Percentiles rank a stretch among this genome's conserved stretches.
These are phyloP conservation scores for Omphalea diandra DNA, from an alignment of 441 rosid species.

Conservation along the genomic window DNA sequence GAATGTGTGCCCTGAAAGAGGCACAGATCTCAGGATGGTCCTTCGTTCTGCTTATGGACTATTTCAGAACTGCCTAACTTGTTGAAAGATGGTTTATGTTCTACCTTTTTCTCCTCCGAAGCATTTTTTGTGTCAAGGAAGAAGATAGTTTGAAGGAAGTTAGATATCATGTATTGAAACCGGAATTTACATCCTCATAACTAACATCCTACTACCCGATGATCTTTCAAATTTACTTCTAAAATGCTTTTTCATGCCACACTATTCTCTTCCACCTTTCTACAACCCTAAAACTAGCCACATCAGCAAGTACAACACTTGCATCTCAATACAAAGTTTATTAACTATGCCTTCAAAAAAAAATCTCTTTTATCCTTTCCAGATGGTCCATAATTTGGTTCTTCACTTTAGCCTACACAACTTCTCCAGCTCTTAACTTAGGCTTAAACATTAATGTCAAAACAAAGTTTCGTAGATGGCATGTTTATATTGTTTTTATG, in stretches of 20 bases:
- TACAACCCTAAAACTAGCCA: neutral
- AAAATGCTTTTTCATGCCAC: neutral
- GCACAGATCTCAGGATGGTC: neutral
- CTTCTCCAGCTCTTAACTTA: slow-evolving; percentile 1
- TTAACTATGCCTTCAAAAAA: neutral
- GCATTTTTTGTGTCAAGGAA: too few species aligned
- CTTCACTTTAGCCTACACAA: neutral
- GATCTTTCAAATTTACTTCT: neutral
- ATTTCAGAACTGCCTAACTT: neutral
- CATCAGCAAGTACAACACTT: neutral
- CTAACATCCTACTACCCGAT: neutral
- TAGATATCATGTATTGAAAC: too few species aligned
- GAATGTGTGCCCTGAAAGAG: neutral
- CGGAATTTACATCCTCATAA: neutral
- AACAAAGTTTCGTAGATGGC: neutral
- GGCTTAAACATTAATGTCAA: neutral
- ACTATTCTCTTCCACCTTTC: neutral
- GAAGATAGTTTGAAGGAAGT: too few species aligned
- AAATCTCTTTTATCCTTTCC: neutral
- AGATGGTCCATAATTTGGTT: neutral
- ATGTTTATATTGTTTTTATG: neutral
- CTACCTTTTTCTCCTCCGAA: too few species aligned
- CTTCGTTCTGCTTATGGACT: neutral
- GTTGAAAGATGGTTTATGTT: too few species aligned
- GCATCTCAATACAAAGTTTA: neutral